Base-by-base conservation (phyloP, 2,329 filamentous ascomycete species). In the Aureobasidium pullulans region DNA sequence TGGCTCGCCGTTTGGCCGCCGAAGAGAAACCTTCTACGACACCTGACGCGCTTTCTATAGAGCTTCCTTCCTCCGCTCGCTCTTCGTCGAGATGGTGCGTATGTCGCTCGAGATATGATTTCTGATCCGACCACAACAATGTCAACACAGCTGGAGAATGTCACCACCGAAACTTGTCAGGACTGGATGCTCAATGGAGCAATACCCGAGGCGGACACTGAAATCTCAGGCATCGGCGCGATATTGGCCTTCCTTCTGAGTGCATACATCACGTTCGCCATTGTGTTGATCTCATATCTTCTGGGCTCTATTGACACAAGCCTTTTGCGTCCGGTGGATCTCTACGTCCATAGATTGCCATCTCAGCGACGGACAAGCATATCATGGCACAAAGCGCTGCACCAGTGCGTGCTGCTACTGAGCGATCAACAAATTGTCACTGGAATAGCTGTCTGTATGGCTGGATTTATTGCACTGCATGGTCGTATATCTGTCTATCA, bases 361-460 rank as follows among this genome's bases (percentile, higher is more conserved):
- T 42, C 49, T 16, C 52, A 42, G 29, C 52, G 52, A 44, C 40
- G 39, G n/a, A 56, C 52, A 29, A 56, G 39, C 4, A 28, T 31
- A 15, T 43, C 52, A 5, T 56, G 52, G 52, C 52, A 56, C 11
- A 43, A 37, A 7, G 52, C 47, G 1, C 29, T 63, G 15, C 52
- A 61, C 28, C 40, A 61, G 32, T 46, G 66, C 6, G 58, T 67
- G 8, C 43, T 70, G 0, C 49, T 47, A 4, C 58, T 69, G 5
- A 68, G 67, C 47, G 68, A 70, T 39, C 67, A 69, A 57, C 68
- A 69, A 49, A 63, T 69, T 19, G 63, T 69, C n/a, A 66, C 64
- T 15, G 67, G 68, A 4, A 58, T 69, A 11, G 65, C 66, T 0
- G 66, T 71, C 29, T 54, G 70, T 8, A 58, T 62, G 8, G 66